Evolutionary conservation across 306 rosid genomes (phyloP).

Genomic region (cucumber (Cucumis sativus)): DNA sequence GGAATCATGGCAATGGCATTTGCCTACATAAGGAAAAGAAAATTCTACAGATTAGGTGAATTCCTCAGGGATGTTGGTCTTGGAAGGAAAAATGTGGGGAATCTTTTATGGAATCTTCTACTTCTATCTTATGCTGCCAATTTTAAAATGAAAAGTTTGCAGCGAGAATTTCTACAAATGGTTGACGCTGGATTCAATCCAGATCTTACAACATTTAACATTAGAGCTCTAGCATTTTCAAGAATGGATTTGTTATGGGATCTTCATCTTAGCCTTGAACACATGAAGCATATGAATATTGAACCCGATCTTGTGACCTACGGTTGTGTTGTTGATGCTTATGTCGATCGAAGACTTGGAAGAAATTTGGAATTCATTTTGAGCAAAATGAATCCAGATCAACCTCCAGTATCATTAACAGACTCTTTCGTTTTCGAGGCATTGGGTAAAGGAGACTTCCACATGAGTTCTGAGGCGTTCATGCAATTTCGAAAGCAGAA

Average conservation of each 20-base stretch:
- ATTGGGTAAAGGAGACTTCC: conserved; percentile 88
- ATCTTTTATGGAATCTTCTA: conserved; percentile 73
- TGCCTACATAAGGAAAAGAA: conserved; percentile 40
- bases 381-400: conserved; percentile 44
- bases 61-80: conserved; percentile 68
- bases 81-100: conserved; percentile 59
- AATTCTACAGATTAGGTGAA: conserved; percentile 59
- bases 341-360: conserved; percentile 58
- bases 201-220: conserved; percentile 71
- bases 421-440: conserved; percentile 73
- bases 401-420: conserved; percentile 38
- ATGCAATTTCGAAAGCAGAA: conserved; percentile 37
- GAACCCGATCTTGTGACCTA: conserved; percentile 75
- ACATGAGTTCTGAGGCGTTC: conserved; percentile 66
- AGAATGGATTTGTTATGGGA: conserved; percentile 88
- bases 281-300: conserved; percentile 52
- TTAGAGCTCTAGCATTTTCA: conserved; percentile 83
- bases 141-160: conserved; percentile 89
- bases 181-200: conserved; percentile 59
- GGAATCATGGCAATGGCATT: conserved; percentile 55
- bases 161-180: conserved; percentile 72
- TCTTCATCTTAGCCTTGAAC: conserved; percentile 85
- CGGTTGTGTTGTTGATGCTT: conserved; percentile 87
- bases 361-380: conserved; percentile 60
- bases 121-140: conserved; percentile 74